These are phyloP conservation scores for Ilyonectria destructans DNA, from an alignment of 2,329 filamentous ascomycete genomes.

Conservation along the genomic window DNA sequence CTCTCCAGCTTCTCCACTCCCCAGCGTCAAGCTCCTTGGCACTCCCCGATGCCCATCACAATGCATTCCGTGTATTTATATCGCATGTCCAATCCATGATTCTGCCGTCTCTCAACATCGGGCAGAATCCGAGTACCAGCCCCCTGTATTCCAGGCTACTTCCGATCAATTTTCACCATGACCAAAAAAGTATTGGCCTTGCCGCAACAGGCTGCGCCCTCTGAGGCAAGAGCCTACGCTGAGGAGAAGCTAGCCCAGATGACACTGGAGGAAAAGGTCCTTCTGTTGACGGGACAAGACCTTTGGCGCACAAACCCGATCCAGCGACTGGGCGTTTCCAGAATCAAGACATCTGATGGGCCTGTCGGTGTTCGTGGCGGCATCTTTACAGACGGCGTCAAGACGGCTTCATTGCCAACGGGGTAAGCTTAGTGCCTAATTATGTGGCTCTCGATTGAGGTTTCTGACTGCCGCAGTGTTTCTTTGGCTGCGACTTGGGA, in stretches of 20 bases:
- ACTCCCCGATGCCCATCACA: background rate
- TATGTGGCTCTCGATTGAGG: no score
- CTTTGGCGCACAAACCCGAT: constrained; percentile 30
- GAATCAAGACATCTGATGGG: constrained; percentile 35
- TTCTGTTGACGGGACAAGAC: constrained; percentile 25
- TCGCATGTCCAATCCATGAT: constrained; percentile 11
- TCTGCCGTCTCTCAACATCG: background rate
- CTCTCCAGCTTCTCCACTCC: background rate
- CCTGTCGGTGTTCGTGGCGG: constrained; percentile 34
- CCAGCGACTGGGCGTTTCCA: constrained; percentile 21
- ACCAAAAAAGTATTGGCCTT: constrained; percentile 1
- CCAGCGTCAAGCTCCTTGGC: background rate
- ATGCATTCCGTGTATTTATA: constrained; percentile 3
- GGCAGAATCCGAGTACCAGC: background rate
- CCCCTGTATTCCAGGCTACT: background rate
- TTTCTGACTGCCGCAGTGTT: constrained; percentile 16
- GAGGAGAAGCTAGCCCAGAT: constrained; percentile 30
- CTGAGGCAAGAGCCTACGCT: constrained; percentile 11
- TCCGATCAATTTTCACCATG: background rate
- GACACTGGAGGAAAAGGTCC: constrained; percentile 32
- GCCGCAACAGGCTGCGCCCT: background rate
- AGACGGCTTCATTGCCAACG: constrained; percentile 31
- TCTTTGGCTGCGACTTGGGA: constrained; percentile 37
- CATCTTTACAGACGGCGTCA: constrained; percentile 35
- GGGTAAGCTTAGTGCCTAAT: constrained; percentile 8